Conservation (phyloP, 1,284 basidiomycete genomes). For the Sporisorium sorghi region DNA sequence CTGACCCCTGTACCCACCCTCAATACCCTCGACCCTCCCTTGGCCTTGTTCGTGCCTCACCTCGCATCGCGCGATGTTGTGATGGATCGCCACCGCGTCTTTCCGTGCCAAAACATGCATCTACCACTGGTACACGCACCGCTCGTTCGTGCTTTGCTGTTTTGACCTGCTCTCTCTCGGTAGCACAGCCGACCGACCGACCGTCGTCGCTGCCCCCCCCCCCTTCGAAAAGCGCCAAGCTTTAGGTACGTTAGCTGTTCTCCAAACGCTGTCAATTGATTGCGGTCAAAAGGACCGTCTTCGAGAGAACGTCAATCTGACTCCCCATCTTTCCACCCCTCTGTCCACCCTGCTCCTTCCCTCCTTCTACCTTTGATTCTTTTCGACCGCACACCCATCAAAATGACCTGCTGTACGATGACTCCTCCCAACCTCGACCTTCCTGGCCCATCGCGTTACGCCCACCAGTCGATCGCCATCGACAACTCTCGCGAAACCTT, state of each 20-base stretch:
- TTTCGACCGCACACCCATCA: slow-evolving; percentile 1
- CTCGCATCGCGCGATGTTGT: slow-evolving; percentile 23
- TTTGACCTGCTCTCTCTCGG: slow-evolving; percentile 3
- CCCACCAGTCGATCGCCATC: slow-evolving; percentile 32
- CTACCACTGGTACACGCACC: neutral
- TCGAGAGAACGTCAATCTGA: slow-evolving; percentile 8
- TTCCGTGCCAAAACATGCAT: neutral
- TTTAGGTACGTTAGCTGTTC: slow-evolving; percentile 16
- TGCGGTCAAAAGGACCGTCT: slow-evolving; percentile 23
- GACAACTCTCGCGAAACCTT: slow-evolving; percentile 21
- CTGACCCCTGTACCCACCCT: slow-evolving; percentile 4
- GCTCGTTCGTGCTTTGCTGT: neutral
- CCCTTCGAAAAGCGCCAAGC: slow-evolving; percentile 21
- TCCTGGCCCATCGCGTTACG: slow-evolving; percentile 33
- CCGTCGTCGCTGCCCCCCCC: slow-evolving; percentile 8
- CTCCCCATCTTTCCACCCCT: slow-evolving; percentile 4
- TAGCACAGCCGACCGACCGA: slow-evolving; percentile 13
- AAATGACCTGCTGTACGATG: slow-evolving; percentile 34
- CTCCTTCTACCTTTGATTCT: too few relatives aligned
- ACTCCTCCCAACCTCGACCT: slow-evolving; percentile 17
- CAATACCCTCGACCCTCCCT: slow-evolving; percentile 26
- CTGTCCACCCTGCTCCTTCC: neutral
- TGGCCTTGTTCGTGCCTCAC: slow-evolving; percentile 6
- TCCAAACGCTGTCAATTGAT: neutral
- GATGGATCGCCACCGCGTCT: slow-evolving; percentile 8